phyloP scores from a whole-genome alignment of 176 grass and related monocot genomes.

The maize (Zea mays) region Zm-B73-REFERENCE-NAM-5.0 NC_050097.1:65009501-65010000 shows the following conservation, averaged over 20 bases:
- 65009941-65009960: constrained; percentile 58
- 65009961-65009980: constrained; percentile 33
- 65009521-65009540: constrained; percentile 3
- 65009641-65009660: neutral
- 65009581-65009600: constrained; percentile 6
- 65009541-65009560: neutral
- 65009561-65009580: neutral
- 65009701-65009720: constrained; percentile 5
- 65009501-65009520: neutral
- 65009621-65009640: neutral
- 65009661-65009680: constrained; percentile 20
- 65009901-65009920: neutral
- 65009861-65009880: neutral
- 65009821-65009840: neutral
- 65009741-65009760: constrained; percentile 5
- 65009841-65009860: neutral
- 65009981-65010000: neutral
- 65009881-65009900: neutral
- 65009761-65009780: neutral
- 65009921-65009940: constrained; percentile 31
- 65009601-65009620: neutral
- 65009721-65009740: neutral
- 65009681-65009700: constrained; percentile 20
- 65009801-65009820: constrained; percentile 6
- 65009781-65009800: neutral